Evolutionary conservation across 2,329 filamentous ascomycete species (phyloP), one percentile per base, ranked within the genome.

Genomic region (Dothiorella sarmentorum): DNA sequence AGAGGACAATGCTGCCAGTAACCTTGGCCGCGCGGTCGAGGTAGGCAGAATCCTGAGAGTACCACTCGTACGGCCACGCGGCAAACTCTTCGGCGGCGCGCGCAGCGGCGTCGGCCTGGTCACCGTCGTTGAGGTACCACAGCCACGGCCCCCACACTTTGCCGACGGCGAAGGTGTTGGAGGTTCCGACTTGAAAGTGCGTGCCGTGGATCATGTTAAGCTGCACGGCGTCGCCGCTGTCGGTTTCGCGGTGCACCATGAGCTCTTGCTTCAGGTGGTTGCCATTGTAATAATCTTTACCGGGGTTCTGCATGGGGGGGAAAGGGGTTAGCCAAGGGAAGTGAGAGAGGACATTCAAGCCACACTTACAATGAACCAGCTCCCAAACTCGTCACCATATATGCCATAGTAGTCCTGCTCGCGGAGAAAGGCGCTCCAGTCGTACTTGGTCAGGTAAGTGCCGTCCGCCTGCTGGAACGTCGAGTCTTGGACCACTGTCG

Each of bases 121-220:
- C 77, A 11, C 79, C 79, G 35, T 80, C 72, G 63, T 82, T 82
- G 26, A 74, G 64, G 49, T 74, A 74, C 72, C 72, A 74, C 2
- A 74, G 65, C 72, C 71, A 74, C 0, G 72, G 72, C 0, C 72
- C 72, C 71, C 71, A 74, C 22, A 67, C 62, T 51, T 72, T 73
- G 26, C 68, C 69, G 26, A 73, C 70, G 0, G 75, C 69, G 56
- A 77, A 75, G 2, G 65, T 68, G 55, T 76, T 75, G n/a, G 63
- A 66, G 37, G 71, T 69, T 0, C 67, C 70, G 4, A 71, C 73
- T 62, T 71, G 69, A 63, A 78, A 79, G 63, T 79, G 77, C 0
- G 79, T 81, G 31, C 80, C 80, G 62, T 82, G 79, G 31, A 82
- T 73, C 76, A 82, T 80, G 65, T 82, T 82, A 33, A 82, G 68